phyloP scores from a whole-genome alignment of 768 basidiomycete species.

The Cantharellus anzutake region DNA sequence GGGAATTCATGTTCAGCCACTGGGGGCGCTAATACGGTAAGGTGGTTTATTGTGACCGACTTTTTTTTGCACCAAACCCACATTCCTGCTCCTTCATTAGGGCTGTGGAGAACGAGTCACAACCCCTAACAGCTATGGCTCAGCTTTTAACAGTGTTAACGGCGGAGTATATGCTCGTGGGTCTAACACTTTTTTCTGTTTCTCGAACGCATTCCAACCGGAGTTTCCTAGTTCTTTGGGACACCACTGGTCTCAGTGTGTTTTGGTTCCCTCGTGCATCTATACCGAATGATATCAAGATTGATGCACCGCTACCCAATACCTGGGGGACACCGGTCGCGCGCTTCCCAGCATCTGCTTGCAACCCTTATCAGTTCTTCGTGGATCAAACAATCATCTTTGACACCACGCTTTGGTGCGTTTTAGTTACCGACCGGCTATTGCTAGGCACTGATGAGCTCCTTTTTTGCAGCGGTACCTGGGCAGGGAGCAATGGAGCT shows the following conservation, averaged over 20 bases:
- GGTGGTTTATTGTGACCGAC: neutral
- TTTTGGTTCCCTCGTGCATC: conserved; percentile 64
- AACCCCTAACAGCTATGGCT: conserved; percentile 50
- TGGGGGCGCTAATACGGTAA: neutral
- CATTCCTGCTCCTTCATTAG: neutral
- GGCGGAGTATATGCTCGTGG: conserved; percentile 70
- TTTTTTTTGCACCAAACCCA: neutral
- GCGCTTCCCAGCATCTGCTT: conserved; percentile 25
- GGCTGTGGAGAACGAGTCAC: conserved; percentile 65
- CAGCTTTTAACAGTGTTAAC: conserved; percentile 62
- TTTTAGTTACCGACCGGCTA: neutral
- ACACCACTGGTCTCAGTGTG: conserved; percentile 49
- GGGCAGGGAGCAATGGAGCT: conserved; percentile 46
- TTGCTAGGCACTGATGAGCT: neutral
- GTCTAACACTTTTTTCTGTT: neutral
- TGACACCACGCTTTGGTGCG: conserved; percentile 70
- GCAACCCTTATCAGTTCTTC: conserved; percentile 21
- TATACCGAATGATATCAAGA: conserved; percentile 59
- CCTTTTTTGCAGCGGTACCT: conserved; percentile 40
- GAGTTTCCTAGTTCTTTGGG: conserved; percentile 37
- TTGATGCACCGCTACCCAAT: conserved; percentile 52
- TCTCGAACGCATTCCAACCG: neutral
- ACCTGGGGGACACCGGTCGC: conserved; percentile 65
- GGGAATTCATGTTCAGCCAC: neutral
- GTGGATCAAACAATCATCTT: conserved; percentile 27